Conservation (phyloP, 768 basidiomycete genomes). For the Grammothele lineata region DNA sequence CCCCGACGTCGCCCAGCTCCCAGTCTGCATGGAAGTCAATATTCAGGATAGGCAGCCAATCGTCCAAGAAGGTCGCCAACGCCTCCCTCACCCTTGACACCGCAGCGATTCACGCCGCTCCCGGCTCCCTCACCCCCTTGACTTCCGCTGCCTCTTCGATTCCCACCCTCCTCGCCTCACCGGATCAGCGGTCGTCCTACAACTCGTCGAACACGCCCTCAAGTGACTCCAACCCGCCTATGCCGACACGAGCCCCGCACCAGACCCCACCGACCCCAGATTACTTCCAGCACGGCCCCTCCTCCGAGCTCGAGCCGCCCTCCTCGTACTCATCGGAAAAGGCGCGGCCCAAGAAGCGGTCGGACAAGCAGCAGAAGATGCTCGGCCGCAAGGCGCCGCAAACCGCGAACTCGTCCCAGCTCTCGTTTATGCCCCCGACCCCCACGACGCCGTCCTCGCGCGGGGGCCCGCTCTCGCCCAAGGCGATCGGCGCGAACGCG, state of each 20-base stretch:
- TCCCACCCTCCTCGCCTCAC: slow-evolving; percentile 37
- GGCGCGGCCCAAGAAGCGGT: slow-evolving; percentile 24
- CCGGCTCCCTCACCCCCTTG: slow-evolving; percentile 28
- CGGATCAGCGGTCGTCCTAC: slow-evolving; percentile 67
- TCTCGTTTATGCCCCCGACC: slow-evolving; percentile 38
- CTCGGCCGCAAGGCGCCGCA: slow-evolving; percentile 36
- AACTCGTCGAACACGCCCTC: slow-evolving; percentile 77
- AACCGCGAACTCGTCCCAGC: slow-evolving; percentile 46
- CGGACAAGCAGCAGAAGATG: slow-evolving; percentile 28
- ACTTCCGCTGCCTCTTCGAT: slow-evolving; percentile 15
- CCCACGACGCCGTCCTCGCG: slow-evolving; percentile 31
- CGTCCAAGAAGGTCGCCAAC: slow-evolving; percentile 52
- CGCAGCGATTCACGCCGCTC: slow-evolving; percentile 32
- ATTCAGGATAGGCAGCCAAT: slow-evolving; percentile 62
- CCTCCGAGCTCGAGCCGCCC: slow-evolving; percentile 15
- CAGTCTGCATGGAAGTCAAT: slow-evolving; percentile 62
- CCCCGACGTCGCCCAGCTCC: slow-evolving; percentile 12
- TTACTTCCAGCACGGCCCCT: slow-evolving; percentile 19
- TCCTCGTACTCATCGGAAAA: slow-evolving; percentile 10
- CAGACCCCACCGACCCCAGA: slow-evolving; percentile 19
- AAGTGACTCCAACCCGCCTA: slow-evolving; percentile 55
- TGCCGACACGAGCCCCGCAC: slow-evolving; percentile 19
- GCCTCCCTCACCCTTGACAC: slow-evolving; percentile 55
- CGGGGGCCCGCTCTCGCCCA: slow-evolving; percentile 58
- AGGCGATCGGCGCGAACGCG: slow-evolving; percentile 66